A percentile compares a stretch with the other conserved stretches of the same genome.
Evolutionary conservation across 345 rosid species (phyloP).

Genomic region (Geranium rotundifolium): DNA sequence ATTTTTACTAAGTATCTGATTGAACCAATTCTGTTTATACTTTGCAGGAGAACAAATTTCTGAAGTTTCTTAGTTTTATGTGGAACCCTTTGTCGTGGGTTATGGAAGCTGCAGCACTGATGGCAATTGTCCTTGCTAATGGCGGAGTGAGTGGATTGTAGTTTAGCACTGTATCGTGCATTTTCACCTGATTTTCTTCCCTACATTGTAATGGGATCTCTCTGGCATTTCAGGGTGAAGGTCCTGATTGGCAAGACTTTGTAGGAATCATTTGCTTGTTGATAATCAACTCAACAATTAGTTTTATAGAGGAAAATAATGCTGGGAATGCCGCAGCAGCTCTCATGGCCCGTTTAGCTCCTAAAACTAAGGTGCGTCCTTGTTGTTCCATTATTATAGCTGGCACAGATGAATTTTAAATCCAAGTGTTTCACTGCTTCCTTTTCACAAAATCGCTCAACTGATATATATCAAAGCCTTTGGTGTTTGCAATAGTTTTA

Average conservation of each 20-base stretch:
- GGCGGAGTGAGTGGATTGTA: conserved; percentile 51
- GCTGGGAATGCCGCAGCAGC: conserved; percentile 89
- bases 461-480: too few species aligned
- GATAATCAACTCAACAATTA: conserved; percentile 77
- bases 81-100: conserved; percentile 58
- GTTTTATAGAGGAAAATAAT: conserved; percentile 90
- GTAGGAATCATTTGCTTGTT: conserved; percentile 76
- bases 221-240: conserved; percentile 49
- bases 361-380: conserved; percentile 63
- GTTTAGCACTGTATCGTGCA: too few species aligned
- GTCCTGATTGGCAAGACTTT: conserved; percentile 98
- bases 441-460: too few species aligned
- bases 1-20: background rate
- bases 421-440: too few species aligned
- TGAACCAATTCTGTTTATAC: background rate
- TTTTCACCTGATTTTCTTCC: too few species aligned
- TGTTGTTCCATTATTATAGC: too few species aligned
- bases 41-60: conserved; percentile 72
- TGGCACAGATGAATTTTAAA: too few species aligned
- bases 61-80: conserved; percentile 50
- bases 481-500: too few species aligned
- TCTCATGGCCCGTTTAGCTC: conserved; percentile 89
- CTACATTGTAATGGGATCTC: background rate
- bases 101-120: conserved; percentile 95
- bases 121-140: conserved; percentile 81